Evolutionary conservation across 495 filamentous ascomycete species (phyloP).

Genomic region (Aspergillus nidulans): DNA sequence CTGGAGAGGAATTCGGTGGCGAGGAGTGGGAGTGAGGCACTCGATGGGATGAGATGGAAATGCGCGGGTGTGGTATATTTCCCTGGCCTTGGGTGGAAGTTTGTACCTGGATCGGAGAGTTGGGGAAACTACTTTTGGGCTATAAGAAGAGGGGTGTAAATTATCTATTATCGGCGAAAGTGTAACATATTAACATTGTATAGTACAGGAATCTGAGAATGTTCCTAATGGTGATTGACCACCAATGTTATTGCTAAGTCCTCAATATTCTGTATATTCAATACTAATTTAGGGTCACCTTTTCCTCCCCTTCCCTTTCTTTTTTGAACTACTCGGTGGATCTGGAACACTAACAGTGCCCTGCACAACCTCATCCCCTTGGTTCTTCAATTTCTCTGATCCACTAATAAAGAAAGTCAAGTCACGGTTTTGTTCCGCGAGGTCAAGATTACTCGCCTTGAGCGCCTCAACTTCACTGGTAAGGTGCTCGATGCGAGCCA

Average conservation of each 20-base stretch:
- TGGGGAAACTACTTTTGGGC: constrained; percentile 97
- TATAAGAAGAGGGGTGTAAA: constrained; percentile 57
- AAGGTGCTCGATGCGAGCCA: constrained; percentile 70
- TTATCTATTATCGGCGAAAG: not conserved
- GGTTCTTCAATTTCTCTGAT: constrained; percentile 71
- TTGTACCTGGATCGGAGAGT: constrained; percentile 74
- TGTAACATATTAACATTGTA: not conserved
- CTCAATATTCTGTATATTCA: too few relatives aligned
- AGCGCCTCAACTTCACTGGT: constrained; percentile 51
- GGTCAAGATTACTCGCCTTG: constrained; percentile 52
- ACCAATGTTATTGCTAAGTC: too few relatives aligned
- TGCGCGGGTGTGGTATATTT: constrained; percentile 72
- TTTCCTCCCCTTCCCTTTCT: constrained; percentile 49
- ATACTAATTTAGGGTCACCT: not conserved
- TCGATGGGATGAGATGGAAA: constrained; percentile 58
- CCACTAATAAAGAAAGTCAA: constrained; percentile 84
- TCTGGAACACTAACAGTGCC: constrained; percentile 54
- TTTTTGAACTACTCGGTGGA: constrained; percentile 45
- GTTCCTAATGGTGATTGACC: too few relatives aligned
- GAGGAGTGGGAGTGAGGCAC: constrained; percentile 50
- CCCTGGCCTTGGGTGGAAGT: constrained; percentile 86
- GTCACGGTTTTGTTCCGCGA: constrained; percentile 86
- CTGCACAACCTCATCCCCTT: constrained; percentile 56
- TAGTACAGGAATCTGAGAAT: not conserved
- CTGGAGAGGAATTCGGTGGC: constrained; percentile 18